phyloP scores from a whole-genome alignment of 441 rosid genomes.

The Brassica hybrid region DNA sequence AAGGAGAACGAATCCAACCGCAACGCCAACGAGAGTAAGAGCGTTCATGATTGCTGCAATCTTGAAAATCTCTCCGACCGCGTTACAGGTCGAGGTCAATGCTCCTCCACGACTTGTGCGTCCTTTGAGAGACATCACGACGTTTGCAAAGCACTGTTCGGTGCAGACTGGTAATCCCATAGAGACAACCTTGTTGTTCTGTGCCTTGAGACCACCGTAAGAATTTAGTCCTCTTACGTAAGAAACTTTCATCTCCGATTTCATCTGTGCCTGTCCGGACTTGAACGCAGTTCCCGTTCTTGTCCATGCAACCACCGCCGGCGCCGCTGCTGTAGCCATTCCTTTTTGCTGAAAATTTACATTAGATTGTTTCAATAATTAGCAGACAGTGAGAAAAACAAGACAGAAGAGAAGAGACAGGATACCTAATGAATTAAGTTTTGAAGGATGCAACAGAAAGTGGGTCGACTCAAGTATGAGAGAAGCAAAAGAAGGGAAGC shows the following conservation, averaged over 20 bases:
- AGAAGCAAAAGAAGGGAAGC: not conserved
- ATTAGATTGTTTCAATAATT: not conserved
- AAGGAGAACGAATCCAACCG: constrained; percentile 77
- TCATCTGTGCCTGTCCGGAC: constrained; percentile 40
- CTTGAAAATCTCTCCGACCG: constrained; percentile 62
- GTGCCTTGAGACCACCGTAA: constrained; percentile 68
- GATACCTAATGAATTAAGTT: constrained; percentile 26
- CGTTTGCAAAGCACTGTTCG: constrained; percentile 58
- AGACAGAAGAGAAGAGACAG: not conserved
- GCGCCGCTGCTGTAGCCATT: constrained; percentile 58
- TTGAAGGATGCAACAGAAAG: constrained; percentile 27
- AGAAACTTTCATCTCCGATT: constrained; percentile 39
- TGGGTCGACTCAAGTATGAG: constrained; percentile 25
- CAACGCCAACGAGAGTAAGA: constrained; percentile 70
- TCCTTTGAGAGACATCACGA: constrained; percentile 53
- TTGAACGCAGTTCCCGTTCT: constrained; percentile 25
- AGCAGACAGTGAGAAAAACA: not conserved
- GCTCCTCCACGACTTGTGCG: constrained; percentile 58
- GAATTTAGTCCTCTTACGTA: constrained; percentile 59
- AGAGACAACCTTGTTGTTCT: constrained; percentile 54
- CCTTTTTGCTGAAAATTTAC: constrained; percentile 12
- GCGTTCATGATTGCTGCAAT: constrained; percentile 74
- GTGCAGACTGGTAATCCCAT: constrained; percentile 55
- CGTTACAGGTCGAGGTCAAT: constrained; percentile 57
- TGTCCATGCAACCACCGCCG: constrained; percentile 42